Percentiles rank a stretch among this genome's conserved stretches.
Conservation (phyloP, 805 yeast species). For the Myxozyma neotropica region DNA sequence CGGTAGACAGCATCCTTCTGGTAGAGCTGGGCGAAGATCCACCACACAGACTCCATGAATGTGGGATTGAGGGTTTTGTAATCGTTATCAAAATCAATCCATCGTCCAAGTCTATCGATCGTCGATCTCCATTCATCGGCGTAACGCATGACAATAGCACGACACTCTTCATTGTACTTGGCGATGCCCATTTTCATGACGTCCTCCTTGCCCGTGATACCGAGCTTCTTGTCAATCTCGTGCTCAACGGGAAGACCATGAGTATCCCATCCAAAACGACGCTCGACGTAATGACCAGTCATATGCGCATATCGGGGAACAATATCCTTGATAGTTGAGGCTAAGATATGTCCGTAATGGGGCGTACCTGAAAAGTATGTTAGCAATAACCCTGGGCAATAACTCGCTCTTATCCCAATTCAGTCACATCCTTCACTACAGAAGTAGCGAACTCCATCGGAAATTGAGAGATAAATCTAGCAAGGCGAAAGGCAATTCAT, state of each 20-base stretch:
- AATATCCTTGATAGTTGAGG: slow-evolving; percentile 92
- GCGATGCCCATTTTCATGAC: slow-evolving; percentile 93
- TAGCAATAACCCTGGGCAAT: not conserved
- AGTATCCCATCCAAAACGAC: slow-evolving; percentile 99
- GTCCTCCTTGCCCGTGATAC: slow-evolving; percentile 90
- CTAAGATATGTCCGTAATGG: slow-evolving; percentile 95
- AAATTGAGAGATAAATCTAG: too few relatives aligned
- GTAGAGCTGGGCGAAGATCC: slow-evolving; percentile 91
- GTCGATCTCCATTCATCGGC: slow-evolving; percentile 94
- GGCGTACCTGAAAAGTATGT: slow-evolving; percentile 75
- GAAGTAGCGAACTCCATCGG: not conserved
- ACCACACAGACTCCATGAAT: slow-evolving; percentile 99
- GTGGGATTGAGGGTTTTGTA: slow-evolving; percentile 79
- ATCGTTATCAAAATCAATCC: slow-evolving; percentile 99
- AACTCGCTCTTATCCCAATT: too few relatives aligned
- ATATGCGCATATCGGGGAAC: slow-evolving; percentile 97
- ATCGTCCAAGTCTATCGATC: slow-evolving; percentile 93
- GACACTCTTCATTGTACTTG: slow-evolving; percentile 91
- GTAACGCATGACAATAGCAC: slow-evolving; percentile 96
- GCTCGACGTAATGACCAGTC: slow-evolving; percentile 95
- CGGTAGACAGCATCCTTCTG: slow-evolving; percentile 88
- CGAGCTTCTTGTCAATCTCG: slow-evolving; percentile 96
- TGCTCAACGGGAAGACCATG: slow-evolving; percentile 99
- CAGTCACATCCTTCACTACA: not conserved
- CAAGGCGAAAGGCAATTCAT: not conserved